Conservation (phyloP, 2,329 filamentous ascomycete species). For the Exophiala calicioides region DNA sequence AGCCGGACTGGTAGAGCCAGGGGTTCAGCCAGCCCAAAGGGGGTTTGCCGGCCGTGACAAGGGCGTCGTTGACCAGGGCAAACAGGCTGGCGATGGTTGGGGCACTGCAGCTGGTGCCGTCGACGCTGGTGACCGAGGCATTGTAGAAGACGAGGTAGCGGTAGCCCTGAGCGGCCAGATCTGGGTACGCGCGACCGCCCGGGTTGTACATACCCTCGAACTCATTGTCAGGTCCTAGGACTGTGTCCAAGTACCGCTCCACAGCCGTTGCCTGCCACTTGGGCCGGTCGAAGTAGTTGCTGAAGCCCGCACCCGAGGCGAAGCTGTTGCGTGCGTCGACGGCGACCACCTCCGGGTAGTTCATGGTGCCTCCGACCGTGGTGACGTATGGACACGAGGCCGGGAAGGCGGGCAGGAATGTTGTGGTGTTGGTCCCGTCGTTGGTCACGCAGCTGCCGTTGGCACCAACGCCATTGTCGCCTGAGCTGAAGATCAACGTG, state of each 20-base stretch:
- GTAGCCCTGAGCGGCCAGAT: slow-evolving; percentile 62
- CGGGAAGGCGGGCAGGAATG: slow-evolving; percentile 65
- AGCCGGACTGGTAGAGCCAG: slow-evolving; percentile 56
- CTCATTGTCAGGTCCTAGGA: slow-evolving; percentile 40
- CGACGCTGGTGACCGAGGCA: slow-evolving; percentile 37
- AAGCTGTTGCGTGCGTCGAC: slow-evolving; percentile 47
- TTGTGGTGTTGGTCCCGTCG: slow-evolving; percentile 57
- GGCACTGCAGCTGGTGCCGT: slow-evolving; percentile 53
- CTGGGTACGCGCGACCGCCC: slow-evolving; percentile 56
- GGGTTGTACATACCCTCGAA: slow-evolving; percentile 54
- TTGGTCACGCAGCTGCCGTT: slow-evolving; percentile 58
- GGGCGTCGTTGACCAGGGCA: slow-evolving; percentile 63
- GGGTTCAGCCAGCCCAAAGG: slow-evolving; percentile 62
- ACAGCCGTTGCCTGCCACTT: slow-evolving; percentile 51
- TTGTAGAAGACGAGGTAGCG: slow-evolving; percentile 49
- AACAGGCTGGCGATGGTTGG: slow-evolving; percentile 62
- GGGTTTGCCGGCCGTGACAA: slow-evolving; percentile 52
- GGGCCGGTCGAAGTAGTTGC: slow-evolving; percentile 52
- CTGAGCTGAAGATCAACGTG: slow-evolving; percentile 63
- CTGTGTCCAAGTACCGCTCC: slow-evolving; percentile 44
- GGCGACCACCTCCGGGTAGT: slow-evolving; percentile 52
- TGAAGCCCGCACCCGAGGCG: slow-evolving; percentile 53
- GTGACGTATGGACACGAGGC: slow-evolving; percentile 69
- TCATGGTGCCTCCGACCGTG: slow-evolving; percentile 61
- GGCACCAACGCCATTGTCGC: slow-evolving; percentile 59